Evolutionary conservation across 2,329 filamentous ascomycete species (phyloP).

Genomic region (Diaporthe citriasiana): DNA sequence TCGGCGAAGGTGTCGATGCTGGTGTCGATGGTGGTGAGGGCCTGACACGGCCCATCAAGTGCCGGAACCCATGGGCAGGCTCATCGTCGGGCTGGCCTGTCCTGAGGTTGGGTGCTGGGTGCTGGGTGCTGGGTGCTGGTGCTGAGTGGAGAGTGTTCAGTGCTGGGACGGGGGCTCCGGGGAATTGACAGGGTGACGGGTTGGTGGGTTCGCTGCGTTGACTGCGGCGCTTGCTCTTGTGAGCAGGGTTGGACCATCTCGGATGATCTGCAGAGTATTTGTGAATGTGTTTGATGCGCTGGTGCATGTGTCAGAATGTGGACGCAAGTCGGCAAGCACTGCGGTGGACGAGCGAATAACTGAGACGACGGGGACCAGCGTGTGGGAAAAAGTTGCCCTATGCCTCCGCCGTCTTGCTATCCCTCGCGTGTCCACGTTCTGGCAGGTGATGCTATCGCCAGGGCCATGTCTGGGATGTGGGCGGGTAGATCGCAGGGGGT

Average conservation of each 20-base stretch:
- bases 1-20: background rate
- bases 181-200: slow-evolving; percentile 26
- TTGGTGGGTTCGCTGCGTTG: slow-evolving; percentile 6
- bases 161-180: slow-evolving; percentile 36
- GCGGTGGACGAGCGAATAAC: slow-evolving; percentile 13
- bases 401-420: background rate
- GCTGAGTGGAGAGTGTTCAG: background rate
- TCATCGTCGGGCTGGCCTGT: background rate
- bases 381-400: background rate
- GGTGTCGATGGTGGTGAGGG: background rate
- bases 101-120: background rate
- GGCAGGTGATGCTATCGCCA: slow-evolving; percentile 29
- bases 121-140: background rate
- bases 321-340: slow-evolving; percentile 15
- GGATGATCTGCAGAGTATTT: slow-evolving; percentile 35
- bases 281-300: slow-evolving; percentile 38
- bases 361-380: slow-evolving; percentile 28
- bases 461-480: background rate
- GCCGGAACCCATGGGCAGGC: background rate
- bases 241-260: slow-evolving; percentile 31
- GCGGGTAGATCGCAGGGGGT: slow-evolving; percentile 20
- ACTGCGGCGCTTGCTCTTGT: slow-evolving; percentile 18
- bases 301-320: slow-evolving; percentile 37
- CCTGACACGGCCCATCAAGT: slow-evolving; percentile 2
- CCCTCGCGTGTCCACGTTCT: background rate